These are phyloP conservation scores for Globisporangium cederbergense DNA, from an alignment of 352 stramenopile genomes.

Conservation along the genomic window DNA sequence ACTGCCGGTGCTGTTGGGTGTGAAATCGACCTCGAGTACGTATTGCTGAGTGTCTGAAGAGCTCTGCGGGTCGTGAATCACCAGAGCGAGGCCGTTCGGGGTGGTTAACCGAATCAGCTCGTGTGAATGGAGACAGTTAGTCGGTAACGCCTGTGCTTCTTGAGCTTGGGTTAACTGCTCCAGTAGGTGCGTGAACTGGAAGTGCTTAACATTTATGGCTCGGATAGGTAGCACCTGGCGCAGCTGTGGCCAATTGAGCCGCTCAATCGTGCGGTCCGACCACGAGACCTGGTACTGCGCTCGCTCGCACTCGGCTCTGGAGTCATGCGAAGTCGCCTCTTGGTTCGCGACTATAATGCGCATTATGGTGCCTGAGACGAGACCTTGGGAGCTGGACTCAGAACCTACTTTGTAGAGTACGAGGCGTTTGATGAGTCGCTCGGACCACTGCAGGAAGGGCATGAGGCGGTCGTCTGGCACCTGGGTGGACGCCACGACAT, in stretches of 20 bases:
- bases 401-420: slow-evolving; percentile 46
- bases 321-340: background rate
- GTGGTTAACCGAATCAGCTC: slow-evolving; percentile 6
- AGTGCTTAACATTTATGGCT: slow-evolving; percentile 67
- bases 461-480: slow-evolving; percentile 53
- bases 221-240: slow-evolving; percentile 55
- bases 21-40: slow-evolving; percentile 42
- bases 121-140: background rate
- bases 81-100: slow-evolving; percentile 30
- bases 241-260: slow-evolving; percentile 44
- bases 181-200: slow-evolving; percentile 47
- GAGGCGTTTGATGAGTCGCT: slow-evolving; percentile 61
- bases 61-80: slow-evolving; percentile 28
- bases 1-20: background rate
- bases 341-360: slow-evolving; percentile 15
- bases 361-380: slow-evolving; percentile 37
- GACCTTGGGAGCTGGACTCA: background rate
- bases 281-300: slow-evolving; percentile 56
- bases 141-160: background rate
- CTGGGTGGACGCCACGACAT: slow-evolving; percentile 50
- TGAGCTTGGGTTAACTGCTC: slow-evolving; percentile 6
- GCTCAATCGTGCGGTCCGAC: slow-evolving; percentile 45
- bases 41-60: slow-evolving; percentile 26
- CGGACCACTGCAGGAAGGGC: slow-evolving; percentile 56
- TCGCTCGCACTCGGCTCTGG: slow-evolving; percentile 25